Conservation (phyloP, 2,329 filamentous ascomycete species). For the Talaromyces albobiverticillius region DNA sequence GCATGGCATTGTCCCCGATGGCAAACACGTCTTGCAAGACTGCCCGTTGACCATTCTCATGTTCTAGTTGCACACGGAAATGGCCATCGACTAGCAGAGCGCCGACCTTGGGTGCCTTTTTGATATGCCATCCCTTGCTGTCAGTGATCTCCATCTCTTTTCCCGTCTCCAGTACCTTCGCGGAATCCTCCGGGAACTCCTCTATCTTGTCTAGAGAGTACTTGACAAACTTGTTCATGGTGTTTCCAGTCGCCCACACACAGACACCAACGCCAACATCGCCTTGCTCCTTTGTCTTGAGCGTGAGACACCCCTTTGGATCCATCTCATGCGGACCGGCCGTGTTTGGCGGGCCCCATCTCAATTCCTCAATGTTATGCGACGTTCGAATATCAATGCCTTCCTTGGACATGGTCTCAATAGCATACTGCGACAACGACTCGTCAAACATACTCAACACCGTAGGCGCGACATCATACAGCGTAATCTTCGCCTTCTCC, state of each 20-base stretch:
- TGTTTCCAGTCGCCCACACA: slow-evolving; percentile 33
- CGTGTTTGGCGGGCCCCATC: slow-evolving; percentile 47
- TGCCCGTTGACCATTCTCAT: slow-evolving; percentile 32
- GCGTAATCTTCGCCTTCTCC: slow-evolving; percentile 50
- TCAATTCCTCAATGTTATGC: slow-evolving; percentile 55
- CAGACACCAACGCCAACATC: slow-evolving; percentile 55
- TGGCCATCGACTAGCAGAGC: slow-evolving; percentile 56
- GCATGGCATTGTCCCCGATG: slow-evolving; percentile 56
- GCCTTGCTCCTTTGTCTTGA: slow-evolving; percentile 54
- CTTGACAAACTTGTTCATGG: slow-evolving; percentile 33
- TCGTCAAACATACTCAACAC: slow-evolving; percentile 62
- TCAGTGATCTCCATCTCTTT: not conserved
- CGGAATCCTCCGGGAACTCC: slow-evolving; percentile 31
- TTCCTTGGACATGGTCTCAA: slow-evolving; percentile 53
- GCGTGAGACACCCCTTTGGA: slow-evolving; percentile 46
- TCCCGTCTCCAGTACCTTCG: slow-evolving; percentile 20
- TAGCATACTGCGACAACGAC: slow-evolving; percentile 55
- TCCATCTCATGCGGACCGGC: slow-evolving; percentile 37
- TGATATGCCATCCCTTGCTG: slow-evolving; percentile 46
- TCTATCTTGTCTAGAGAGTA: slow-evolving; percentile 28
- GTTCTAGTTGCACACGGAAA: slow-evolving; percentile 54
- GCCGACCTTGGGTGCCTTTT: slow-evolving; percentile 46
- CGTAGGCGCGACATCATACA: slow-evolving; percentile 60
- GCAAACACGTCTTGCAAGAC: slow-evolving; percentile 54
- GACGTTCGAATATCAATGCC: slow-evolving; percentile 58